These are phyloP conservation scores for Larix sibirica DNA, from an alignment of 83 land plant genomes.

Conservation along the genomic window DNA sequence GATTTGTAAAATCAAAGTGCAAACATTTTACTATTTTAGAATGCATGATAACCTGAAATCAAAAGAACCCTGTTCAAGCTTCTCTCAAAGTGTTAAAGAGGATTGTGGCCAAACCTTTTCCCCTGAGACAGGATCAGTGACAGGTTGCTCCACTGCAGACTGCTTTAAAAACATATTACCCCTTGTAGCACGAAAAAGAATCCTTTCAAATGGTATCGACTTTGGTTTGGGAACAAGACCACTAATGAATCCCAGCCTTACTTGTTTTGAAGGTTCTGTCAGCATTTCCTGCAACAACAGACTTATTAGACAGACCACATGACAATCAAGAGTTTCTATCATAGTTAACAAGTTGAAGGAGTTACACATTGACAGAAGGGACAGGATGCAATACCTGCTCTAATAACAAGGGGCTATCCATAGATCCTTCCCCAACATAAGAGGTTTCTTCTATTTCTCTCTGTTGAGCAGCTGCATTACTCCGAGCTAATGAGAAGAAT, in stretches of 20 bases:
- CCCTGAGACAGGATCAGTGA: conserved; percentile 84
- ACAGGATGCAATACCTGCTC: conserved; percentile 34
- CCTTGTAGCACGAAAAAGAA: conserved; percentile 92
- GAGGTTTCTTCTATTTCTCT: conserved; percentile 48
- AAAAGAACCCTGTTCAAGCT: not conserved
- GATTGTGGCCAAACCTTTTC: conserved; percentile 64
- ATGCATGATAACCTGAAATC: not conserved
- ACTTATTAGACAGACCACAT: not conserved
- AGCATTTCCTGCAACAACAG: conserved; percentile 62
- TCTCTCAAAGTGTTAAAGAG: not conserved
- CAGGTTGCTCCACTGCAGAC: conserved; percentile 67
- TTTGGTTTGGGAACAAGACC: conserved; percentile 86
- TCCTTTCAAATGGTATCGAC: conserved; percentile 88
- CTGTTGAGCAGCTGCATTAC: conserved; percentile 56
- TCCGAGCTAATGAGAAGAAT: conserved; percentile 58
- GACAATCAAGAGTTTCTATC: not conserved
- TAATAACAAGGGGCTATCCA: conserved; percentile 57
- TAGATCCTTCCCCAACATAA: conserved; percentile 33
- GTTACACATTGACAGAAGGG: not conserved
- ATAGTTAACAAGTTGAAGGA: not conserved
- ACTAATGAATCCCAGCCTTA: conserved; percentile 75
- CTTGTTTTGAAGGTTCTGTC: conserved; percentile 78
- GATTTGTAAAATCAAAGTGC: not conserved
- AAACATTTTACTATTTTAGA: no score
- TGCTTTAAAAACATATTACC: conserved; percentile 86